A percentile compares a stretch with the other conserved stretches of the same genome.
phyloP scores from a whole-genome alignment of 2,329 filamentous ascomycete species.

The Pyrenochaeta sp. region DNA sequence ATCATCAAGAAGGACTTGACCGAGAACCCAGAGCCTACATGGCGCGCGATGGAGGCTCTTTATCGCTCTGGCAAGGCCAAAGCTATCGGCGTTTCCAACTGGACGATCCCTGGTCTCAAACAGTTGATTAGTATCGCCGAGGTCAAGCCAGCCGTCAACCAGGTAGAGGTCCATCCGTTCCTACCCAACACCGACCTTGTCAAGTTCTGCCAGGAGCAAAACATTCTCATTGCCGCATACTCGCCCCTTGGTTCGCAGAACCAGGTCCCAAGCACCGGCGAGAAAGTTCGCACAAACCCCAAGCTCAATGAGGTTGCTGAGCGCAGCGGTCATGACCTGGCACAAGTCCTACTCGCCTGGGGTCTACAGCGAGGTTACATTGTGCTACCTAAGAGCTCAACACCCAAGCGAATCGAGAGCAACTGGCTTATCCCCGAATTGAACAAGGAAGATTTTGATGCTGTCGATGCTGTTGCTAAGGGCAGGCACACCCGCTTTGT shows the following conservation, averaged over 20 bases:
- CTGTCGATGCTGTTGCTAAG: conserved; percentile 69
- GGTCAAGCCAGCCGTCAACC: conserved; percentile 74
- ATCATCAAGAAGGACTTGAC: conserved; percentile 71
- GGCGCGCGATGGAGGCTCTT: conserved; percentile 71
- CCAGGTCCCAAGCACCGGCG: conserved; percentile 72
- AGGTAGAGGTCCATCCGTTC: conserved; percentile 79
- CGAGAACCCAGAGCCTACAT: conserved; percentile 71
- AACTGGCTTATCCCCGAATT: conserved; percentile 71
- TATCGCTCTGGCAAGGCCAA: conserved; percentile 67
- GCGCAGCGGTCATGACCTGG: conserved; percentile 77
- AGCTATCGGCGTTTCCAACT: conserved; percentile 78
- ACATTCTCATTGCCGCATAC: conserved; percentile 69
- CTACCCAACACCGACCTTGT: conserved; percentile 68
- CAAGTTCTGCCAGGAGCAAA: conserved; percentile 64
- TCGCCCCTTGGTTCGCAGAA: conserved; percentile 74
- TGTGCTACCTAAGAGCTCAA: conserved; percentile 53
- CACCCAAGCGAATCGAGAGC: conserved; percentile 55
- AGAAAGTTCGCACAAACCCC: conserved; percentile 73
- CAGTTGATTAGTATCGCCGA: conserved; percentile 70
- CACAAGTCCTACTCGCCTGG: conserved; percentile 85
- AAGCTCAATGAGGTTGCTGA: conserved; percentile 71
- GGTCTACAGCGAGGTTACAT: conserved; percentile 74
- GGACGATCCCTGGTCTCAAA: conserved; percentile 71
- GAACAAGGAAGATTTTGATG: conserved; percentile 61
- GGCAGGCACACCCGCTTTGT: conserved; percentile 75